Conservation (phyloP, 345 rosid species). For the Nephelium lappaceum region DNA sequence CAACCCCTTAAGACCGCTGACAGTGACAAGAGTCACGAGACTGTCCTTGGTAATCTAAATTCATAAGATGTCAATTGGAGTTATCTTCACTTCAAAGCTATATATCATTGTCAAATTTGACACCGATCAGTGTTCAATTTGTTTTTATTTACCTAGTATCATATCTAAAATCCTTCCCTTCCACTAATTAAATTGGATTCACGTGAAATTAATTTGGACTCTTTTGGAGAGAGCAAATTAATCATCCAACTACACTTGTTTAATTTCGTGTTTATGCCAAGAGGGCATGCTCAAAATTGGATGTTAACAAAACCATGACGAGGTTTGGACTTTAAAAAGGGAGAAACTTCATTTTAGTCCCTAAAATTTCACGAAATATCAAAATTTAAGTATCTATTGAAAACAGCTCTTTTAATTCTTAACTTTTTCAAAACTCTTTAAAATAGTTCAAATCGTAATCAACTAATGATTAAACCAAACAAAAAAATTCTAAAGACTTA, state of each 20-base stretch:
- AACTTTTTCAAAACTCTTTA: too few relatives aligned
- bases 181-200: not conserved
- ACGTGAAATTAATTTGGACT: not conserved
- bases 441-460: too few relatives aligned
- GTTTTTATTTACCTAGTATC: not conserved
- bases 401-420: too few relatives aligned
- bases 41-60: slow-evolving; percentile 1
- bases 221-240: not conserved
- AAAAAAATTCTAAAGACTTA: too few relatives aligned
- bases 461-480: too few relatives aligned
- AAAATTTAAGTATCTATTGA: too few relatives aligned
- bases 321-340: not conserved
- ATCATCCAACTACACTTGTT: too few relatives aligned
- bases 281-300: not conserved
- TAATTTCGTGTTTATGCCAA: not conserved
- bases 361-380: too few relatives aligned
- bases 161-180: not conserved
- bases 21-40: slow-evolving; percentile 11
- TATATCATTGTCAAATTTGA: not conserved
- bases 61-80: not conserved
- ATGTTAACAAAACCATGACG: not conserved
- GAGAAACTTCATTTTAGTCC: too few relatives aligned
- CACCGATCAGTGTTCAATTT: not conserved
- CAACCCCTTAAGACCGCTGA: not conserved
- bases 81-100: not conserved